Base-by-base conservation (phyloP, 305 asterid genomes). In the Ilex paraguariensis region DNA sequence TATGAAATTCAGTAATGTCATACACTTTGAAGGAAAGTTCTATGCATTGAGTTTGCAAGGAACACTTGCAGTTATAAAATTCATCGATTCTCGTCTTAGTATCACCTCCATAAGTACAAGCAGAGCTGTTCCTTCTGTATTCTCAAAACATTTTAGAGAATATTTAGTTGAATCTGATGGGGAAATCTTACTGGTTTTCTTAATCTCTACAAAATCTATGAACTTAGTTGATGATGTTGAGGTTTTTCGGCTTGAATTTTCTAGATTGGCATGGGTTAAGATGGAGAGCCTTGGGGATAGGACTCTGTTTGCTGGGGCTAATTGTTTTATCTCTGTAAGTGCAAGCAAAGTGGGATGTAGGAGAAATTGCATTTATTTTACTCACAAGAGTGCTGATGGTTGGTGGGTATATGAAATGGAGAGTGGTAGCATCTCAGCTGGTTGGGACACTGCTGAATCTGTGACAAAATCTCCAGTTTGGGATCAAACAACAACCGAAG, bases 41-140 rank as follows among this genome's bases (percentile, higher is more conserved):
- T 81, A 78, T 56, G 84, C 77, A 30, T 49, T 76, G 55, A 83
- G 80, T 56, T 56, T 73, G 70, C 85, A 81, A 52, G 87, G 87
- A 17, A 73, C 74, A 13, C 59, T 81, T 17, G 90, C 64, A 1
- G 79, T 74, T 14, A 59, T 81, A 13, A 76, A 79, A 66, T 79
- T 59, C 4, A 60, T 65, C 13, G 73, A 62, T 65, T 64, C 74
- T 51, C 13, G 64, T 13, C 74, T 79, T 17, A 36, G 51, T 15
- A 66, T 80, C 60, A 73, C 78, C 6, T 42, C 28, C 3, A 11
- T 70, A 7, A 66, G 85, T 10, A 61, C 56, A 48, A 74, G 59
- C 58, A 54, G 77, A 53, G 84, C 65, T 13, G 79, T 79, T 62
- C 87, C 87, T 33, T 50, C 65, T 3, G 40, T 17, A 9, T 54